Evolutionary conservation across 148 eudicot species (phyloP), one percentile per base, ranked within the genome.

Genomic region (Amaranthus hypochondriacus): DNA sequence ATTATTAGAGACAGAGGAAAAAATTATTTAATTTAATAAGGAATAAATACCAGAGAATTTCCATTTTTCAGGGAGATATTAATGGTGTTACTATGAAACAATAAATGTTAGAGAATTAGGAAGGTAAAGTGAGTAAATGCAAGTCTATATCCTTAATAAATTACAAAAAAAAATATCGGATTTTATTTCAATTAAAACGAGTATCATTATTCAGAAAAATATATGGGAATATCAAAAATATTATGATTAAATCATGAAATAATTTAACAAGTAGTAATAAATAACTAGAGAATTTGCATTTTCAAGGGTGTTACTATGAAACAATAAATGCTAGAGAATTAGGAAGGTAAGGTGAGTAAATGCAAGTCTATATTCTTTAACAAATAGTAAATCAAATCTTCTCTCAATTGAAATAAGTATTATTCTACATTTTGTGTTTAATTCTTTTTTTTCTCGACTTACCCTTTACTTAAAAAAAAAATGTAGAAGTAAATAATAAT

Each of bases 241-340:
- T 0, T 18, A 73, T 68, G 47, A 68, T n/a, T 11, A 52, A 73
- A 43, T 48, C 6, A 62, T 60, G 50, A 55, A 60, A 28, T 13
- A 69, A 39, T 28, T 54, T 72, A 80, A 62, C 3, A 11, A 18
- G 56, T n/a, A 2, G 48, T 15, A n/a, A 4, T 28, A 28, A 75
- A 12, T 68, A 71, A 57, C 39, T 28, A 28, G 39, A 28, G 39
- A 28, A 28, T 28, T 28, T 28, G 1, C 39, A 28, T 28, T 28
- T 28, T 28, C 39, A 28, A 28, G 39, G 39, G 39, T 28, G 39
- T 28, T 28, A 28, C 39, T 70, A 69, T 66, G 75, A 62, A 59
- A 83, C 79, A 86, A 83, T 86, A 67, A 83, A 83, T 83, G 85
- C 73, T 74, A 70, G 4, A 66, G 70, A 79, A 49, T 68, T 68